phyloP scores from a whole-genome alignment of 106 monocot species.

The Phalaenopsis aphrodite region DNA sequence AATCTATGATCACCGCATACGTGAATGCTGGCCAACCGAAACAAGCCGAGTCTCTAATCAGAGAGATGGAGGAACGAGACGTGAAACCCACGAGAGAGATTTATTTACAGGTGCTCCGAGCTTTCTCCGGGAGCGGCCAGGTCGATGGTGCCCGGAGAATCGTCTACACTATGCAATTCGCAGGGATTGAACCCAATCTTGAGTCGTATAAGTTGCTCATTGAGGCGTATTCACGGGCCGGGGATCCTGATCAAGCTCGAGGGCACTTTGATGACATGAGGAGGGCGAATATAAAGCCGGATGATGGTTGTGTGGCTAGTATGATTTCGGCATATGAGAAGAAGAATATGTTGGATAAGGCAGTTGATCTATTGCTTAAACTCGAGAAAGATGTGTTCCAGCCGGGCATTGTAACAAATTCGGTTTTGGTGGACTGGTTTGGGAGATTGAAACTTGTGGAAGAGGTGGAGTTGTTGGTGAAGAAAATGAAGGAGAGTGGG shows the following conservation, averaged over 20 bases:
- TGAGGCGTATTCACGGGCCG: conserved; percentile 42
- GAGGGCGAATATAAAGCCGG: conserved; percentile 38
- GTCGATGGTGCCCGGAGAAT: conserved; percentile 49
- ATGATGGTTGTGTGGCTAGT: conserved; percentile 58
- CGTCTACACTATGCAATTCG: conserved; percentile 55
- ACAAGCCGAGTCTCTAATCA: conserved; percentile 32
- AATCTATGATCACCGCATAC: conserved; percentile 63
- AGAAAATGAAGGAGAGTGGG: conserved; percentile 43
- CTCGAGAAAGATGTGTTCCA: conserved; percentile 71
- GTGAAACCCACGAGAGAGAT: conserved; percentile 71
- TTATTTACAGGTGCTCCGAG: conserved; percentile 43
- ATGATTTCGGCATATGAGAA: conserved; percentile 55
- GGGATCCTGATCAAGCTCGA: conserved; percentile 51
- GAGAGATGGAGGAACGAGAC: conserved; percentile 49
- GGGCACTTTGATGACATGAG: conserved; percentile 53
- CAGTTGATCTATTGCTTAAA: conserved; percentile 53
- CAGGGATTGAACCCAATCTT: conserved; percentile 37
- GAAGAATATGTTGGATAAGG: conserved; percentile 77
- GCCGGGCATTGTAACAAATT: conserved; percentile 42
- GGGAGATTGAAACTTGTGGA: conserved; percentile 66
- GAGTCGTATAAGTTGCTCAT: conserved; percentile 49
- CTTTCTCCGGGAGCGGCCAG: conserved; percentile 38
- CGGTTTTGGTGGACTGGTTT: conserved; percentile 74
- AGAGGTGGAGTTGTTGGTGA: conserved; percentile 61
- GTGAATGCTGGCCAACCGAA: conserved; percentile 53